Evolutionary conservation across 192 early-diverging fungal genomes (phyloP).

Genomic region (Geranomyces variabilis): DNA sequence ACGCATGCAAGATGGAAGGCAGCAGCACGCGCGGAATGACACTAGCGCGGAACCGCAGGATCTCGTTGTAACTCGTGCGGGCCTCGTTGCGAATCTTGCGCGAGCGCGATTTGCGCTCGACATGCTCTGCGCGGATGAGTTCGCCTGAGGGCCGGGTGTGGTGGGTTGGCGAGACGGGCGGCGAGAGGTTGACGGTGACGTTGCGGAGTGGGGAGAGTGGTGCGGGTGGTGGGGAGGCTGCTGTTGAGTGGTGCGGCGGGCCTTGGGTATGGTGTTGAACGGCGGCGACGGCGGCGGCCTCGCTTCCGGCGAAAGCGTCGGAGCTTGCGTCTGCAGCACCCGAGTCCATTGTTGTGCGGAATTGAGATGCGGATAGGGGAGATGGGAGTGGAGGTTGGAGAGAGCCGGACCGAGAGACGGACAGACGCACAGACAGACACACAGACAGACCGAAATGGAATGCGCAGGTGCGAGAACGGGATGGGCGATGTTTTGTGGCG

Average conservation of each 20-base stretch:
- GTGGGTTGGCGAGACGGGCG: background rate
- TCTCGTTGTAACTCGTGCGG: slow-evolving; percentile 19
- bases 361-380: background rate
- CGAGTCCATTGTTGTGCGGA: background rate
- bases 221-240: background rate
- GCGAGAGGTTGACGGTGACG: background rate
- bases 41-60: slow-evolving; percentile 17
- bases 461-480: too few relatives aligned
- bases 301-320: background rate
- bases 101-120: slow-evolving; percentile 20
- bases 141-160: slow-evolving; percentile 18
- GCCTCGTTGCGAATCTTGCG: slow-evolving; percentile 36
- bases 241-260: background rate
- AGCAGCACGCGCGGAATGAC: slow-evolving; percentile 33
- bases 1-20: slow-evolving; percentile 23
- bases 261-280: background rate
- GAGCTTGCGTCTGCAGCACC: background rate
- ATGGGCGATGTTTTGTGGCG: too few relatives aligned
- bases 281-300: background rate
- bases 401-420: too few relatives aligned
- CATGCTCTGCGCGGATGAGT: slow-evolving; percentile 11
- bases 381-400: background rate
- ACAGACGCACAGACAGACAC: background rate
- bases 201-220: slow-evolving; percentile 1
- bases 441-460: background rate